Base-by-base conservation (phyloP, 2,329 filamentous ascomycete genomes). In the Cyclaneusma minus region DNA sequence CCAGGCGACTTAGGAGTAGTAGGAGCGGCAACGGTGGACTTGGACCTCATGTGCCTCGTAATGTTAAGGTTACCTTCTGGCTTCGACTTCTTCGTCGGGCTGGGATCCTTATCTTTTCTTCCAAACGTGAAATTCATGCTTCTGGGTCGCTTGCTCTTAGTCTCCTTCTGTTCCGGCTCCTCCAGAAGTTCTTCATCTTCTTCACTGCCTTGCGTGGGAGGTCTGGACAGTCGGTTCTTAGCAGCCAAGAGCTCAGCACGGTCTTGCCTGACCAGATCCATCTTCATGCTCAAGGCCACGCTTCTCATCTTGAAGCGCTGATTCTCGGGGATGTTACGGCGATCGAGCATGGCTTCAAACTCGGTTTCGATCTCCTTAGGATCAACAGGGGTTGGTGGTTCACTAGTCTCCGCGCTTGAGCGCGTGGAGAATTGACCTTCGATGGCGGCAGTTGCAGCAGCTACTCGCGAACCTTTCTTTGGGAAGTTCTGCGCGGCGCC, bases 301-400 rank as follows among this genome's bases (percentile, higher is more conserved):
- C 75, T 85, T 23, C 87, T 70, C 84, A 98, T 94, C 55, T 91
- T 91, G 50, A 87, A 83, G 29, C 87, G 68, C 61, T 93, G 84
- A 36, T 93, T 80, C 44, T 91, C 81, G 3, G 87, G 85, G 29
- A 95, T 92, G 43, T 95, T 93, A 36, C 87, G 69, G 11, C 85
- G 73, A 47, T 93, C 83, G 51, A 92, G 49, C 51, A 70, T 62
- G 3, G 64, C 68, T 40, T 75, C 68, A 24, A 71, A 59, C 35
- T 70, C 64, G 30, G 51, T 54, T 34, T 67, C 57, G 21, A 72
- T 62, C 34, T 70, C 58, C 39, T 60, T 55, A n/a, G 60, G 56
- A 29, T 65, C 55, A 16, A 70, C 28, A 5, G 36, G 20, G 21
- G 30, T 22, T n/a, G 35, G 34, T 7, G 25, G n/a, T n/a, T n/a